Evolutionary conservation across 2,329 filamentous ascomycete species (phyloP), one percentile per base, ranked within the genome.

Genomic region (Phyllosticta paracitricarpa): DNA sequence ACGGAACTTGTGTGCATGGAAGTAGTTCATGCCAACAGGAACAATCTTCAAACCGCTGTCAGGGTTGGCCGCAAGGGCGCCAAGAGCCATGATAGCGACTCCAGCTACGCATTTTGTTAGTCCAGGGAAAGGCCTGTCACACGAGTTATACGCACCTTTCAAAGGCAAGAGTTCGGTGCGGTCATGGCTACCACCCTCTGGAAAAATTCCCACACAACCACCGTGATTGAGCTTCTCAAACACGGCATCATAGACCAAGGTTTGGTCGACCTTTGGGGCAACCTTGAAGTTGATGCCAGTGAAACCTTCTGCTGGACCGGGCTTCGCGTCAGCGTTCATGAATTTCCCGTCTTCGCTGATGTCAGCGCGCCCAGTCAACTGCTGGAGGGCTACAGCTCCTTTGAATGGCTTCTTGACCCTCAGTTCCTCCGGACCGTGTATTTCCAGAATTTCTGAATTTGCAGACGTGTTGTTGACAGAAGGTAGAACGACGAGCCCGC

Each of bases 11-110:
- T 99, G 93, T 0, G 93, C 89, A 75, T 97, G 93, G 77, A 99
- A 99, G 76, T 99, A 99, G 76, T 99, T 99, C 93, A 99, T 97
- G 68, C 93, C 93, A 58, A 94, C 92, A 3, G 94, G 94, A 25
- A 99, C 90, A 68, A 99, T 97, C 75, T 92, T 95, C 64, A 99
- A 79, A 30, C 89, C 91, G 70, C 90, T 96, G 65, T 93, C 82
- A 2, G 92, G 92, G 64, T 92, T 85, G 61, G 91, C 87, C 4
- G 89, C 91, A 58, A 97, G 80, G 0, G 94, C 88, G 51, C 93
- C 93, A 40, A 99, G 82, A 12, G 93, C 94, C 93, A 99, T 99
- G 70, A 99, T 94, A 62, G 94, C 94, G 63, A 99, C 91, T 73
- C 93, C 93, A 68, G 94, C 93, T 84, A 35, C 26, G 65, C 10